Percentiles rank a stretch among this genome's conserved stretches.
phyloP scores from a whole-genome alignment of 345 rosid genomes.

The Hibiscus syriacus region DNA sequence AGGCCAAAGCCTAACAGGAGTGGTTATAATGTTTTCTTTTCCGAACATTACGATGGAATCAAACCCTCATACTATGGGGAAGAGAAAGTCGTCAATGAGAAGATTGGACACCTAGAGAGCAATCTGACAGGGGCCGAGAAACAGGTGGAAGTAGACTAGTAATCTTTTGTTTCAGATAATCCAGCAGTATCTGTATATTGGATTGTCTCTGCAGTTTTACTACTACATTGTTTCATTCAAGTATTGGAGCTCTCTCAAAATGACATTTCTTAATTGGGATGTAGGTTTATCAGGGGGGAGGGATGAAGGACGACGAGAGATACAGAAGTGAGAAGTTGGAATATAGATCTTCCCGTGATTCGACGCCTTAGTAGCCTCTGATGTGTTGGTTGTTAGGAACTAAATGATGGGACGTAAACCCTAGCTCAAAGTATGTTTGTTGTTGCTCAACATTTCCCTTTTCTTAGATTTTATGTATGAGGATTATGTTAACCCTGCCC shows the following conservation, averaged over 20 bases:
- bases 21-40: constrained; percentile 73
- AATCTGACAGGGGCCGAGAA: constrained; percentile 66
- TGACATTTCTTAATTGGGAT: constrained; percentile 4
- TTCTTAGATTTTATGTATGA: constrained; percentile 43
- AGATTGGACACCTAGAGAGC: constrained; percentile 62
- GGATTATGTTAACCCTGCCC: background rate
- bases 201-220: background rate
- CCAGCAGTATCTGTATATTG: background rate
- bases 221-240: background rate
- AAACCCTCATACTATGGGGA: constrained; percentile 53
- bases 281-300: constrained; percentile 71
- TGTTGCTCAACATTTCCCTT: constrained; percentile 3
- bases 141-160: constrained; percentile 42
- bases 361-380: constrained; percentile 13
- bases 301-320: constrained; percentile 66
- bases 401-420: background rate
- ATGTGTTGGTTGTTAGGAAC: background rate
- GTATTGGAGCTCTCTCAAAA: background rate
- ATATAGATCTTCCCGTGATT: constrained; percentile 36
- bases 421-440: constrained; percentile 2
- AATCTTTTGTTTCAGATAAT: too few species aligned
- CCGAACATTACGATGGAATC: constrained; percentile 51
- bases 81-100: constrained; percentile 54
- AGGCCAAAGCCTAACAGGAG: constrained; percentile 69
- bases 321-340: constrained; percentile 61